Percentiles rank a stretch among this genome's conserved stretches.
These are phyloP conservation scores for Nothophoma quercina DNA, from an alignment of 2,329 filamentous ascomycete genomes.

Conservation along the genomic window DNA sequence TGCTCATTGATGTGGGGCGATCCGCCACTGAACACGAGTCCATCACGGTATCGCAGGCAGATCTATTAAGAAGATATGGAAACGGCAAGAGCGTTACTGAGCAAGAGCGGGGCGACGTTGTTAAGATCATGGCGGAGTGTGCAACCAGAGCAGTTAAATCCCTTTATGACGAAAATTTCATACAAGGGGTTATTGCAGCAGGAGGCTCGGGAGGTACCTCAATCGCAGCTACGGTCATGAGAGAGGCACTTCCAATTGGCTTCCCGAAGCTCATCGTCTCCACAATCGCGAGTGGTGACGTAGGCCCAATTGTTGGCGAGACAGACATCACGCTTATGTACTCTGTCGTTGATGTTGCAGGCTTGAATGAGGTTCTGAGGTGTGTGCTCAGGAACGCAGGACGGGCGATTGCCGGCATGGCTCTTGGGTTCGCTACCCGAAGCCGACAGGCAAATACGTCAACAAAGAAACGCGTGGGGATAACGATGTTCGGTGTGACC, in stretches of 20 bases:
- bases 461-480: slow-evolving; percentile 57
- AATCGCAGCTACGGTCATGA: slow-evolving; percentile 68
- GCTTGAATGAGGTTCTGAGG: slow-evolving; percentile 66
- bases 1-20: slow-evolving; percentile 65
- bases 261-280: slow-evolving; percentile 75
- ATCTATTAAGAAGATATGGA: slow-evolving; percentile 49
- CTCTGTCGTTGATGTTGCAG: slow-evolving; percentile 74
- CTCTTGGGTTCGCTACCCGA: slow-evolving; percentile 51
- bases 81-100: slow-evolving; percentile 42
- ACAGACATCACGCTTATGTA: slow-evolving; percentile 75
- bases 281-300: slow-evolving; percentile 73
- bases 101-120: slow-evolving; percentile 62
- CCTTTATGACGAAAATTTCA: slow-evolving; percentile 47
- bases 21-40: slow-evolving; percentile 50
- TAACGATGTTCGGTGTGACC: slow-evolving; percentile 80
- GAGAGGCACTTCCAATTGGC: slow-evolving; percentile 66
- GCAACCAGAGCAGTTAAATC: slow-evolving; percentile 54
- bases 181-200: slow-evolving; percentile 66
- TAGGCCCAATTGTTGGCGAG: slow-evolving; percentile 69
- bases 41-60: slow-evolving; percentile 57
- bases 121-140: slow-evolving; percentile 62
- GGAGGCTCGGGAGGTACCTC: slow-evolving; percentile 71
- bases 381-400: slow-evolving; percentile 69
- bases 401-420: slow-evolving; percentile 67
- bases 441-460: background rate